phyloP scores from a whole-genome alignment of 2,329 filamentous ascomycete species.

The Blastomyces silverae region DNA sequence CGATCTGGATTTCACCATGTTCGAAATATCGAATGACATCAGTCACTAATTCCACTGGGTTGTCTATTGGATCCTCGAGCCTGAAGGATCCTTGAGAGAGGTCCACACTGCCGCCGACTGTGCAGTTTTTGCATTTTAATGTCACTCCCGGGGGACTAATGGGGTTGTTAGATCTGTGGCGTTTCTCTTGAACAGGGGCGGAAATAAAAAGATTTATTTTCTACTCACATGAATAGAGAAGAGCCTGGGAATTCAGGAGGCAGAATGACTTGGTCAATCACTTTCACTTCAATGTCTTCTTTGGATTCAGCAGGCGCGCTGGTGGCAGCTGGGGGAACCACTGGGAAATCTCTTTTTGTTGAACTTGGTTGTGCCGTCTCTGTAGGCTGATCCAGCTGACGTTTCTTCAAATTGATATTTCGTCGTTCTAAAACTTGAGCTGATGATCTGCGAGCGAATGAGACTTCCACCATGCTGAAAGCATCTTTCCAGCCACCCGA shows the following conservation, averaged over 20 bases:
- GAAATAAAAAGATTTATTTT: slow-evolving; percentile 1
- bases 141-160: slow-evolving; percentile 21
- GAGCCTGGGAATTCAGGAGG: slow-evolving; percentile 15
- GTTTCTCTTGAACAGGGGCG: neutral
- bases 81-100: slow-evolving; percentile 22
- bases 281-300: slow-evolving; percentile 8
- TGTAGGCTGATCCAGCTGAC: slow-evolving; percentile 14
- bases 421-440: slow-evolving; percentile 16
- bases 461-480: slow-evolving; percentile 19
- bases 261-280: slow-evolving; percentile 16
- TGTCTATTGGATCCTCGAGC: slow-evolving; percentile 15
- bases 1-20: slow-evolving; percentile 21
- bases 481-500: slow-evolving; percentile 21
- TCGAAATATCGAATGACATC: slow-evolving; percentile 21
- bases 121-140: slow-evolving; percentile 23
- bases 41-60: slow-evolving; percentile 12
- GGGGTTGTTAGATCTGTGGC: neutral
- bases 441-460: slow-evolving; percentile 19
- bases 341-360: slow-evolving; percentile 11
- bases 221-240: slow-evolving; percentile 14
- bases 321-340: neutral
- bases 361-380: neutral
- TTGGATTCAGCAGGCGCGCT: slow-evolving; percentile 8
- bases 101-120: slow-evolving; percentile 21
- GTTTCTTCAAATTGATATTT: slow-evolving; percentile 15